Evolutionary conservation across 148 eudicot genomes (phyloP).

Genomic region (Nepenthes gracilis): DNA sequence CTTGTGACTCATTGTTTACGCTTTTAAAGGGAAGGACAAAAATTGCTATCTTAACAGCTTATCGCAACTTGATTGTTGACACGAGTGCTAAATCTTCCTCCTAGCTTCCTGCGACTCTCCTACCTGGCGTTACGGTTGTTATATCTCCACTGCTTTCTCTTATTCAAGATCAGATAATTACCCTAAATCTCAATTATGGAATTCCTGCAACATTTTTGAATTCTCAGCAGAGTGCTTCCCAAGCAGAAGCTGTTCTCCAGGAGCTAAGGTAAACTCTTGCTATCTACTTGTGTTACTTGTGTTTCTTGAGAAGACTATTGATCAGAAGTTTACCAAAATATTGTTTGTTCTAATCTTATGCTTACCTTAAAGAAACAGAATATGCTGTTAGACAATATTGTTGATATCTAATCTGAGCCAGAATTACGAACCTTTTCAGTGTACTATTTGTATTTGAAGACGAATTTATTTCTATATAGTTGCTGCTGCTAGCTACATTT

Average conservation of each 20-base stretch:
- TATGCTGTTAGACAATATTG: no score
- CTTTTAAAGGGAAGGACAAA: no score
- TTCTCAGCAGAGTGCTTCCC: slow-evolving; percentile 85
- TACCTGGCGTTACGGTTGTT: slow-evolving; percentile 83
- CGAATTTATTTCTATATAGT: no score
- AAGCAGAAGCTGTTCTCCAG: slow-evolving; percentile 77
- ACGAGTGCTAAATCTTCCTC: slow-evolving; percentile 6
- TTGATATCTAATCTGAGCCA: no score
- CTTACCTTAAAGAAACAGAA: neutral
- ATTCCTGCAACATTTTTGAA: slow-evolving; percentile 89
- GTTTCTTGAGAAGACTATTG: neutral
- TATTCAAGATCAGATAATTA: slow-evolving; percentile 95
- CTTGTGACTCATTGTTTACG: no score
- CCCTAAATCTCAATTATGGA: slow-evolving; percentile 84
- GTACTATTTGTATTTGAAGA: no score
- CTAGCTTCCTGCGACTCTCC: slow-evolving; percentile 91
- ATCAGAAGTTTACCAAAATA: no score
- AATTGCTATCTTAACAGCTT: neutral
- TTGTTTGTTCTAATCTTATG: neutral
- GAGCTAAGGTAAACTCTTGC: slow-evolving; percentile 55
- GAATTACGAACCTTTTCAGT: no score
- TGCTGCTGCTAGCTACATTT: no score
- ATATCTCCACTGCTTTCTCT: slow-evolving; percentile 95
- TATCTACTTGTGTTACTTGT: neutral
- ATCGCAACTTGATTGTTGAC: slow-evolving; percentile 2